A percentile compares a stretch with the other conserved stretches of the same genome.
phyloP scores from a whole-genome alignment of 2,329 filamentous ascomycete genomes.

The Exophiala sideris region DNA sequence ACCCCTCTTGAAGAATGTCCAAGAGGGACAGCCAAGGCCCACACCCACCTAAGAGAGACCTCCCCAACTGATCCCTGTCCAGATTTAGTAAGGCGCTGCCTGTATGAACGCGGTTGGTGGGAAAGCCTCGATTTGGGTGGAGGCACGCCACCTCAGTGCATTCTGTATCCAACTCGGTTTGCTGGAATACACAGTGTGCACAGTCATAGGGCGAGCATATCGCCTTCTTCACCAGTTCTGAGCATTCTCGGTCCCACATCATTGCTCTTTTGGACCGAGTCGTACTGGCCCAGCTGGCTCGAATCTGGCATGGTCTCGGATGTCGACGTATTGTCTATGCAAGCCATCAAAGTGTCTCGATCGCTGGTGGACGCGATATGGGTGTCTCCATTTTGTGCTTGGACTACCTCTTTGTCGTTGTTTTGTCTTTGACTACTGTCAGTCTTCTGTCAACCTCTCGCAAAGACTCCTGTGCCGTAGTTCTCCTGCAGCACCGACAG shows the following conservation, averaged over 20 bases:
- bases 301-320: conserved; percentile 11
- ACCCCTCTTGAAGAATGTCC: conserved; percentile 1
- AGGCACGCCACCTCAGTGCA: conserved; percentile 5
- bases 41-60: conserved; percentile 4
- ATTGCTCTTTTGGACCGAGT: neutral
- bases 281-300: neutral
- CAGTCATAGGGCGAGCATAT: too few relatives aligned
- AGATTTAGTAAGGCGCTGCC: conserved; percentile 1
- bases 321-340: conserved; percentile 10
- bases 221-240: too few relatives aligned
- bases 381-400: conserved; percentile 13
- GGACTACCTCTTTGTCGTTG: conserved; percentile 13
- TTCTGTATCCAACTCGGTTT: conserved; percentile 3
- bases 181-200: conserved; percentile 1
- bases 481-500: conserved; percentile 13
- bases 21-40: neutral
- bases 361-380: conserved; percentile 9
- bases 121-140: conserved; percentile 12
- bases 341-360: conserved; percentile 12
- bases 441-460: conserved; percentile 14
- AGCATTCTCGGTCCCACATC: neutral
- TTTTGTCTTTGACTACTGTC: conserved; percentile 17
- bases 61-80: conserved; percentile 9
- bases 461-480: conserved; percentile 16
- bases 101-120: conserved; percentile 10